These are phyloP conservation scores for Hypomyces rosellus DNA, from an alignment of 2,329 filamentous ascomycete genomes.

Conservation along the genomic window DNA sequence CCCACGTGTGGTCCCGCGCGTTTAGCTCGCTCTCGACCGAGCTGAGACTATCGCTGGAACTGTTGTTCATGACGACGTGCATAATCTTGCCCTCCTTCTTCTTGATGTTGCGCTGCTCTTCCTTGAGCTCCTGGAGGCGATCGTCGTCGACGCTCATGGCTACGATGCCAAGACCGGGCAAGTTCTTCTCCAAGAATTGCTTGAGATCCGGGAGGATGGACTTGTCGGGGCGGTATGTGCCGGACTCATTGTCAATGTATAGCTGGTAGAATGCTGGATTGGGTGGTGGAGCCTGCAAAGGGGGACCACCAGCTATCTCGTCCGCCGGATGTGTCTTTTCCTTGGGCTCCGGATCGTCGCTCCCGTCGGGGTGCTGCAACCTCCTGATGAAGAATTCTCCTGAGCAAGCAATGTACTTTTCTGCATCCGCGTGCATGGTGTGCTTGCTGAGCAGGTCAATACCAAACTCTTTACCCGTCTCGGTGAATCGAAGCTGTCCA, in stretches of 20 bases:
- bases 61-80: constrained; percentile 52
- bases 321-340: constrained; percentile 47
- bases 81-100: constrained; percentile 51
- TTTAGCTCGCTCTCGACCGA: constrained; percentile 49
- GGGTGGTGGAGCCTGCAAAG: constrained; percentile 34
- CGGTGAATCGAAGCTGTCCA: constrained; percentile 81
- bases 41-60: constrained; percentile 45
- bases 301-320: constrained; percentile 42
- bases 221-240: constrained; percentile 85
- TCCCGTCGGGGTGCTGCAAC: constrained; percentile 43
- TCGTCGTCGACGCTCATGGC: constrained; percentile 75
- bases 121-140: constrained; percentile 66
- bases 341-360: constrained; percentile 36
- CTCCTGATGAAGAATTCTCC: constrained; percentile 89
- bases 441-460: constrained; percentile 92
- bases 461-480: constrained; percentile 92
- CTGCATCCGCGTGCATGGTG: constrained; percentile 93
- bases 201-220: constrained; percentile 66
- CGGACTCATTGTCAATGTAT: constrained; percentile 90
- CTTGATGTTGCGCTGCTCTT: constrained; percentile 67
- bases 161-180: constrained; percentile 69
- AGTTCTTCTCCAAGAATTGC: constrained; percentile 62
- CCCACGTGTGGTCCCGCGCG: constrained; percentile 34
- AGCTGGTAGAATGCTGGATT: constrained; percentile 67
- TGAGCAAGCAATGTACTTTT: constrained; percentile 82